Evolutionary conservation across 257 asterid genomes (phyloP).

Genomic region (Nicotiana benthamiana): DNA sequence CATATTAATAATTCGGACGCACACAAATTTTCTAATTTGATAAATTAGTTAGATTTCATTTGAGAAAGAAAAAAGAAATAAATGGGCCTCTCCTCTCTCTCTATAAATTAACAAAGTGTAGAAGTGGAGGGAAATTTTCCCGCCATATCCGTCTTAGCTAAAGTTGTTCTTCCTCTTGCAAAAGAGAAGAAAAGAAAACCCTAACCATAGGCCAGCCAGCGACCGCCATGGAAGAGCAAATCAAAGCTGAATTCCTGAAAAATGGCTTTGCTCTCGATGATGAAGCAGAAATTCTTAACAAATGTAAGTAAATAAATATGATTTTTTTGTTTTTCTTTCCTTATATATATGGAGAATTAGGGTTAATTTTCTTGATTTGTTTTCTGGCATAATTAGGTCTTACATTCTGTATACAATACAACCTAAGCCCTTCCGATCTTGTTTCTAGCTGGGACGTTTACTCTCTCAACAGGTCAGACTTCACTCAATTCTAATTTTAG

Average conservation of each 20-base stretch:
- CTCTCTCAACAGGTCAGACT: conserved; percentile 67
- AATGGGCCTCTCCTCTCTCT: background rate
- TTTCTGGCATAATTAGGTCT: conserved; percentile 34
- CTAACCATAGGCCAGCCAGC: conserved; percentile 25
- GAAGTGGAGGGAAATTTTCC: conserved; percentile 39
- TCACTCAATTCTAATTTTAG: background rate
- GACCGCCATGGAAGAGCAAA: conserved; percentile 69
- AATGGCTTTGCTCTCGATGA: conserved; percentile 51
- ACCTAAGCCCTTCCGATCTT: conserved; percentile 78
- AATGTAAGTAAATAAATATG: conserved; percentile 40
- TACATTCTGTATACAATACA: conserved; percentile 71
- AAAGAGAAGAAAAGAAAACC: conserved; percentile 16
- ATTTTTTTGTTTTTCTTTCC: background rate
- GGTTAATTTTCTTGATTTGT: background rate
- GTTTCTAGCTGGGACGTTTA: conserved; percentile 87
- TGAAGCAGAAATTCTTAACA: conserved; percentile 59
- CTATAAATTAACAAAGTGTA: background rate
- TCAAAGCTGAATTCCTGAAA: conserved; percentile 63
- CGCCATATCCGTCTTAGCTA: conserved; percentile 34
- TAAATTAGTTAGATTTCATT: background rate
- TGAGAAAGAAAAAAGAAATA: background rate
- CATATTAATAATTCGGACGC: too few relatives aligned
- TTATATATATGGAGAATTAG: background rate
- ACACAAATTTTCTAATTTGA: background rate
- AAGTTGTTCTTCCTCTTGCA: background rate